These are phyloP conservation scores for Termitomyces sp. DNA, from an alignment of 768 basidiomycete genomes.

Conservation along the genomic window DNA sequence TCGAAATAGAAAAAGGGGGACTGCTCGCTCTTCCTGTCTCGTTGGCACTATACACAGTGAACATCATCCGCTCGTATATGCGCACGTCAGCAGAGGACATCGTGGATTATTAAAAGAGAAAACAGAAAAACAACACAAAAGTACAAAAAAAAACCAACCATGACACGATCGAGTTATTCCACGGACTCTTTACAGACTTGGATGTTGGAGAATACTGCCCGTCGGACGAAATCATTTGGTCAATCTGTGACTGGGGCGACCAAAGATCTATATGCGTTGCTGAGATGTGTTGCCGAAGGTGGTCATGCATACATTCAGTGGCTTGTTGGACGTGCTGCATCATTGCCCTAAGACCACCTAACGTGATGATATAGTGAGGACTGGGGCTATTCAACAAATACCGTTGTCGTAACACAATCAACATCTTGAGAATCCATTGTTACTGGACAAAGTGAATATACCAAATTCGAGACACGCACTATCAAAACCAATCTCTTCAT, in stretches of 20 bases:
- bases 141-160: not conserved
- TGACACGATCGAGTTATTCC: slow-evolving; percentile 18
- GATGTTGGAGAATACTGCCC: slow-evolving; percentile 52
- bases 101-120: too few species aligned
- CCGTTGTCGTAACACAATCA: slow-evolving; percentile 41
- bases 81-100: too few species aligned
- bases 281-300: slow-evolving; percentile 15
- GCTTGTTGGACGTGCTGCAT: slow-evolving; percentile 14
- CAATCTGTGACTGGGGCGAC: not conserved
- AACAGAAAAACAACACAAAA: too few species aligned
- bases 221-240: slow-evolving; percentile 23
- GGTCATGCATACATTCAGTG: slow-evolving; percentile 1
- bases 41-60: too few species aligned
- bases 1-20: too few species aligned
- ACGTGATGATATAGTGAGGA: slow-evolving; percentile 34
- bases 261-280: slow-evolving; percentile 2
- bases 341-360: slow-evolving; percentile 40
- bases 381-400: slow-evolving; percentile 27
- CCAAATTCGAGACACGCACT: slow-evolving; percentile 30
- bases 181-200: slow-evolving; percentile 44
- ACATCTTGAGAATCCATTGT: slow-evolving; percentile 25
- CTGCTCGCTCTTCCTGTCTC: too few species aligned
- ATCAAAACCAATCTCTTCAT: slow-evolving; percentile 48
- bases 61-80: too few species aligned
- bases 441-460: slow-evolving; percentile 1